These are phyloP conservation scores for Carex parvula DNA, from an alignment of 176 grass and related monocot genomes.

Conservation along the genomic window DNA sequence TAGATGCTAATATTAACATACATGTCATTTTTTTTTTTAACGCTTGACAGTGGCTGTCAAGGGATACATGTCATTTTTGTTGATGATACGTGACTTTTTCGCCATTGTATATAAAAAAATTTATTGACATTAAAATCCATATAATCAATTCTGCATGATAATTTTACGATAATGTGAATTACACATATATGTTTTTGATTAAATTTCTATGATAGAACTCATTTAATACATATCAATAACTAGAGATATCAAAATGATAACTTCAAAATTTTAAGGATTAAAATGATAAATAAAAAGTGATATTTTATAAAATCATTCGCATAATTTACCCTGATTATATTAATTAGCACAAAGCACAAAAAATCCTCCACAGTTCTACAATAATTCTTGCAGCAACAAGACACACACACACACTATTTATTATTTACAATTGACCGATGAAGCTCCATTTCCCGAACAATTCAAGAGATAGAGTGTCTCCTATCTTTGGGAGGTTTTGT, in stretches of 20 bases:
- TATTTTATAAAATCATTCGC: not conserved
- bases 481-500: constrained; percentile 59
- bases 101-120: not conserved
- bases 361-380: not conserved
- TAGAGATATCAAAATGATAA: not conserved
- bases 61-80: not conserved
- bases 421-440: not conserved
- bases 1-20: not conserved
- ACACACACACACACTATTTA: not conserved
- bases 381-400: not conserved
- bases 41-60: too few species aligned
- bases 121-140: not conserved
- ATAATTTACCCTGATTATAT: not conserved
- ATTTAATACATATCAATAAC: not conserved
- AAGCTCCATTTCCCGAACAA: not conserved
- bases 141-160: not conserved
- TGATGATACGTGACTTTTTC: not conserved
- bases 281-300: not conserved
- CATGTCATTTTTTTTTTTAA: not conserved
- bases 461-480: constrained; percentile 90
- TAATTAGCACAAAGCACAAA: not conserved
- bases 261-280: not conserved
- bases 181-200: not conserved
- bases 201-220: not conserved
- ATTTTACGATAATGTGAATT: not conserved